phyloP scores from a whole-genome alignment of 2,329 filamentous ascomycete genomes.

The Fusarium xylarioides region DNA sequence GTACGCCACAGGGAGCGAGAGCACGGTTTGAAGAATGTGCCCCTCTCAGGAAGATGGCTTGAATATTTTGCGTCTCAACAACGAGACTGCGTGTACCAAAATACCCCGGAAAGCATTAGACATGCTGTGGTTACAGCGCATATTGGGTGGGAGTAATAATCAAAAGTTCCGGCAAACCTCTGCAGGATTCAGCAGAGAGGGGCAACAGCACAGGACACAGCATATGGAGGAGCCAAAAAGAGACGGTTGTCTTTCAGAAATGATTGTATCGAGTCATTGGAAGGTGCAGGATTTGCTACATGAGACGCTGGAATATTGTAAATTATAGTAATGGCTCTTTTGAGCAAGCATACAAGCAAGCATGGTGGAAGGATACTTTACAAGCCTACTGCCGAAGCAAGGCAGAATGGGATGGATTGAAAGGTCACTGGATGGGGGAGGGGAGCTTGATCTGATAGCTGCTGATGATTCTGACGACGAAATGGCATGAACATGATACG shows the following conservation, averaged over 20 bases:
- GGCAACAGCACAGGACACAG: conserved; percentile 25
- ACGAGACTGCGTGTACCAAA: conserved; percentile 45
- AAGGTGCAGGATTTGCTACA: conserved; percentile 17
- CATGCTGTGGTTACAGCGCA: conserved; percentile 41
- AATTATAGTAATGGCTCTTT: conserved; percentile 40
- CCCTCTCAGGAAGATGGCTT: conserved; percentile 9
- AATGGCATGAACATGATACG: conserved; percentile 49
- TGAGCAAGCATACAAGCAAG: conserved; percentile 22
- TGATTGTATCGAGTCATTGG: conserved; percentile 31
- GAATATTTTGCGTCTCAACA: conserved; percentile 39
- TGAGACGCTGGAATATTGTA: conserved; percentile 36
- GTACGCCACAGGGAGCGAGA: conserved; percentile 8
- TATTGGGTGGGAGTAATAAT: conserved; percentile 42
- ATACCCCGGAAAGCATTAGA: conserved; percentile 44
- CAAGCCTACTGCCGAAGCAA: conserved; percentile 8
- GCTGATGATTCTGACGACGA: conserved; percentile 45
- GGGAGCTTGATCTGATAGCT: conserved; percentile 40
- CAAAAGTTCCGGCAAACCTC: conserved; percentile 35
- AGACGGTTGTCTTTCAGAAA: conserved; percentile 25
- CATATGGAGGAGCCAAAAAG: conserved; percentile 25
- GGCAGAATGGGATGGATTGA: conserved; percentile 11
- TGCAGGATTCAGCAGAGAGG: conserved; percentile 35
- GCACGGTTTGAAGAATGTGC: conserved; percentile 11
- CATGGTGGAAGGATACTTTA: conserved; percentile 12
- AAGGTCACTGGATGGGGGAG: conserved; percentile 14